phyloP scores from a whole-genome alignment of 2,329 filamentous ascomycete genomes.

The Aspergillus sp. region DNA sequence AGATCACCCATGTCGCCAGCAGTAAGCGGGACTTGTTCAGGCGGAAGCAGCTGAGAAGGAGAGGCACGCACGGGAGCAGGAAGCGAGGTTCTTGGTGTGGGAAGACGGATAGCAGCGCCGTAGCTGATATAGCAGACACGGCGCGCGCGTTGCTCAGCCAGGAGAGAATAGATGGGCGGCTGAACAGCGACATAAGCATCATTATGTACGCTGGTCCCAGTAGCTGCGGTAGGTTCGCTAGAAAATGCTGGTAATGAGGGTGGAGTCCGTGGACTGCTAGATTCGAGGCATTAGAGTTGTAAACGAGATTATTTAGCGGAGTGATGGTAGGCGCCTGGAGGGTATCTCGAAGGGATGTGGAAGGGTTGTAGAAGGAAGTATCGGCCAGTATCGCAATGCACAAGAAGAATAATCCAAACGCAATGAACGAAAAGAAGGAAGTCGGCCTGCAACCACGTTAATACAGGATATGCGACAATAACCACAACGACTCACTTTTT shows the following conservation, averaged over 20 bases:
- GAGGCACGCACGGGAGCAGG: conserved; percentile 41
- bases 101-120: conserved; percentile 36
- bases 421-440: conserved; percentile 52
- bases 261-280: conserved; percentile 67
- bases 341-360: conserved; percentile 26
- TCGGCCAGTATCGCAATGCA: conserved; percentile 70
- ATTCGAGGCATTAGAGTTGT: conserved; percentile 63
- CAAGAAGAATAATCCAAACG: conserved; percentile 58
- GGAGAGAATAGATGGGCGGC: conserved; percentile 16
- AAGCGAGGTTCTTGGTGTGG: conserved; percentile 47
- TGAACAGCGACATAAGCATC: conserved; percentile 41
- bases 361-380: conserved; percentile 64
- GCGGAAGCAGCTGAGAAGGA: conserved; percentile 41
- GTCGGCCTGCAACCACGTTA: conserved; percentile 42
- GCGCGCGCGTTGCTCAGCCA: conserved; percentile 32
- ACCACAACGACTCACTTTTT: conserved; percentile 53
- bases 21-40: conserved; percentile 34
- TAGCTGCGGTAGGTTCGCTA: conserved; percentile 62
- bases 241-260: conserved; percentile 66
- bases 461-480: conserved; percentile 1
- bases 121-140: conserved; percentile 35
- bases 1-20: conserved; percentile 38
- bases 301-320: conserved; percentile 66
- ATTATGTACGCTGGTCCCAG: conserved; percentile 60
- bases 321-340: conserved; percentile 58